These are phyloP conservation scores for Wickerhamomyces alni DNA, from an alignment of 805 yeast species.

Conservation along the genomic window DNA sequence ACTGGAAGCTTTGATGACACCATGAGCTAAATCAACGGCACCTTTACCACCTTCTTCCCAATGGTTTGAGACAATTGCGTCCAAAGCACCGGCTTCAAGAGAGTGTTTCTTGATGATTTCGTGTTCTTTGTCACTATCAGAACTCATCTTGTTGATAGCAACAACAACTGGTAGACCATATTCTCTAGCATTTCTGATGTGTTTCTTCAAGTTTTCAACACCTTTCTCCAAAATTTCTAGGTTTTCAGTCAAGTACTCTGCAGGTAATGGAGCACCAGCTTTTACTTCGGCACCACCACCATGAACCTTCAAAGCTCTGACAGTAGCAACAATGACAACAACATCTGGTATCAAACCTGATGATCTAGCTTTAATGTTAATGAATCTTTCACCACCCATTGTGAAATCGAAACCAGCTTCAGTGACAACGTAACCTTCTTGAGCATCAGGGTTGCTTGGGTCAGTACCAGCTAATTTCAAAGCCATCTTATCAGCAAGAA, in stretches of 20 bases:
- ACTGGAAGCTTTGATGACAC: constrained; percentile 69
- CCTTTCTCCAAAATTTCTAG: constrained; percentile 73
- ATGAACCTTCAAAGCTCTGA: constrained; percentile 92
- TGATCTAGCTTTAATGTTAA: constrained; percentile 91
- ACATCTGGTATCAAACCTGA: constrained; percentile 85
- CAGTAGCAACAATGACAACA: constrained; percentile 92
- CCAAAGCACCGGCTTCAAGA: constrained; percentile 85
- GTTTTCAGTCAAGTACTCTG: constrained; percentile 75
- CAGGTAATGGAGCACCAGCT: constrained; percentile 85
- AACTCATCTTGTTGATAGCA: constrained; percentile 82
- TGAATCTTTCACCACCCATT: constrained; percentile 98
- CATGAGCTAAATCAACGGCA: constrained; percentile 75
- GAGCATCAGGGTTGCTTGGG: constrained; percentile 33
- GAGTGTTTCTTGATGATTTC: constrained; percentile 77
- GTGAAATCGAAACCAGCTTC: constrained; percentile 99
- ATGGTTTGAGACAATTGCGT: constrained; percentile 86
- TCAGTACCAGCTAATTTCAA: constrained; percentile 75
- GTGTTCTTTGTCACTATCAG: constrained; percentile 79
- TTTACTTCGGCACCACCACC: constrained; percentile 97
- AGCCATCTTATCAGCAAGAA: constrained; percentile 89
- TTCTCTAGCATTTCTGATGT: constrained; percentile 75
- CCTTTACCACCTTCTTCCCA: constrained; percentile 97
- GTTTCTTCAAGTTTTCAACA: constrained; percentile 84
- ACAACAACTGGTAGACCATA: constrained; percentile 92
- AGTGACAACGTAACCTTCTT: constrained; percentile 84